A percentile compares a stretch with the other conserved stretches of the same genome.
Evolutionary conservation across 1,139 yeast species (phyloP).

Genomic region (Hyphopichia fennica): DNA sequence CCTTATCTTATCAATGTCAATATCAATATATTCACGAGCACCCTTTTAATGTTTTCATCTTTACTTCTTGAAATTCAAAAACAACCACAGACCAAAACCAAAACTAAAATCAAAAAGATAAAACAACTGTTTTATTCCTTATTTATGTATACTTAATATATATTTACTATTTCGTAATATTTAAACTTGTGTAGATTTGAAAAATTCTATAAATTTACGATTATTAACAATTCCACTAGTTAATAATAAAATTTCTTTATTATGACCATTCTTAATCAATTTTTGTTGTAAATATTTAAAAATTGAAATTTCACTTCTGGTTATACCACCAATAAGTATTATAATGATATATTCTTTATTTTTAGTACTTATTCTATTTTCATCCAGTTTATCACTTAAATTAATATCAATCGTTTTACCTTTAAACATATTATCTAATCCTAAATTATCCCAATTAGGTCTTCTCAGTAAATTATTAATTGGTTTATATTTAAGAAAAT

Average conservation of each 20-base stretch:
- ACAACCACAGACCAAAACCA: not conserved
- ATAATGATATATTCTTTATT: conserved; percentile 47
- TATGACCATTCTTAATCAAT: conserved; percentile 26
- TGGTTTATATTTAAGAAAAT: conserved; percentile 45
- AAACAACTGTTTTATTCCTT: too few species aligned
- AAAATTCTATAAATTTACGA: conserved; percentile 28
- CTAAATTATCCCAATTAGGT: conserved; percentile 47
- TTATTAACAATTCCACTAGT: conserved; percentile 60
- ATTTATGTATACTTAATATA: not conserved
- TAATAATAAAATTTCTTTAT: conserved; percentile 50
- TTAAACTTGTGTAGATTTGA: not conserved
- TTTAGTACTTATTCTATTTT: conserved; percentile 2
- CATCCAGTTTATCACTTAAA: conserved; percentile 31
- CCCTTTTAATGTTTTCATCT: not conserved
- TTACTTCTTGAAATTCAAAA: not conserved
- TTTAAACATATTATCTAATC: conserved; percentile 37
- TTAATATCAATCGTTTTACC: conserved; percentile 39
- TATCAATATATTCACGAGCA: not conserved
- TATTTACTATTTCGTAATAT: not conserved
- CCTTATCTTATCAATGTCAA: not conserved
- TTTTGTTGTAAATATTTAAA: conserved; percentile 54
- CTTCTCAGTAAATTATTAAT: conserved; percentile 37
- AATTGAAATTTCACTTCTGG: conserved; percentile 73
- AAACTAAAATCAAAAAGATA: too few species aligned
- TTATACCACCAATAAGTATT: conserved; percentile 71